Base-by-base conservation (phyloP, 345 rosid species). In the Salix exigua region DNA sequence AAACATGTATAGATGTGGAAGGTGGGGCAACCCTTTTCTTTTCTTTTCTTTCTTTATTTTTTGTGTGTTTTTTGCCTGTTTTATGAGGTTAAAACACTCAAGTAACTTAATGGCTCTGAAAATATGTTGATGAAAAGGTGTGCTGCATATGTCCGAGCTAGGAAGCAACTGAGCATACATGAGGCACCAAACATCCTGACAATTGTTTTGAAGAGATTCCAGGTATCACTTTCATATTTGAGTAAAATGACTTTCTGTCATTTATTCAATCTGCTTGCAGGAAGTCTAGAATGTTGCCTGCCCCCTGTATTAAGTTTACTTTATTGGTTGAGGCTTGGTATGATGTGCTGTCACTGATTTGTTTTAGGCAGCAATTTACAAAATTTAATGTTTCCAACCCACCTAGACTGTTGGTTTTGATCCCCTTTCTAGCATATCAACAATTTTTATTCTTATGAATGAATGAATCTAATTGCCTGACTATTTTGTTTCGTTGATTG, bases 161-260 rank as follows among this genome's bases (percentile, higher is more conserved):
- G 86, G 84, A 96, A 96, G 91, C 92, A 90, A 85, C 83, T 96
- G 85, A 89, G 89, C 67, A 79, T 96, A 72, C 70, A 76, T 33
- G 98, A 94, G 82, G 97, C 98, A 74, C 98, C 99, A 16, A 96
- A 96, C 85, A 83, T 96, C 71, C 97, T 96, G 70, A 96, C 99
- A 4, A 91, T 96, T 84, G 94, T 92, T n/a, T 89, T 96, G 40
- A 96, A 96, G 87, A 88, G 99, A 68, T 96, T 91, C 84, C 98
- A 91, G 98, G 99, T 92, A 82, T 74, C 69, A 11, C 40, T 66
- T 53, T 62, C 33, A 72, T 73, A 50, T 79, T 19, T 66, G 14
- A 33, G 38, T 33, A 42, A 33, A 23, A 63, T 75, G 26, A 13
- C 6, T 2, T 72, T 23, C 64, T 73, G 18, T 71, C 18, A 61